Evolutionary conservation across 306 rosid species (phyloP), one percentile per base, ranked within the genome.

Genomic region (Ceratonia siliqua): DNA sequence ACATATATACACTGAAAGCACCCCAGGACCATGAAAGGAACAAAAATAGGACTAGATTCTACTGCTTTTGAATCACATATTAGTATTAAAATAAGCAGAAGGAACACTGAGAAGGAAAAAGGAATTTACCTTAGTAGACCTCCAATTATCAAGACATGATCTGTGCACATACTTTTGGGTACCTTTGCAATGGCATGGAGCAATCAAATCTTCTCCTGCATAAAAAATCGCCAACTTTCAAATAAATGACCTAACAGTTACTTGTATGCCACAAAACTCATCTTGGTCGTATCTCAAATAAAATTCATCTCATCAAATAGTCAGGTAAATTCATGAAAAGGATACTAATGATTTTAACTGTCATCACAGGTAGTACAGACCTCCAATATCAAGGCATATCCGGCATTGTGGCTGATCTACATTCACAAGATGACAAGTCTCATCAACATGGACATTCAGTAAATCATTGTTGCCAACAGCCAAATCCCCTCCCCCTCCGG

Each of bases 111-210:
- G 25, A 20, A 72, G 39, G 30, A 73, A 49, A 73, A 41, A 66
- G 62, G 30, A 57, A 57, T 21, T 78, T 70, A 87, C 98, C 93
- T 92, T 94, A 70, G 99, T 90, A 74, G 99, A 92, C 86, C 99
- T 90, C 99, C 99, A 94, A 77, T 94, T 90, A 85, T 92, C 99
- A 43, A 94, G 96, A 80, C 99, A 94, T 46, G 93, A 90, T 78
- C 99, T 79, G 78, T 94, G 99, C 38, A 94, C 96, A 68, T 85
- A 86, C 80, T 94, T 94, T 80, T 94, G 99, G 9, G 99, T 94
- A 77, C 99, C 99, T 90, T 88, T 94, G 89, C 99, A 94, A 86
- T 88, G 91, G 82, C 99, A 94, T 33, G 0, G 6, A 33, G 4
- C 38, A 13, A 39, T 13, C 45, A 39, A 8, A 39, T 39, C 10